Evolutionary conservation across 2,329 filamentous ascomycete species (phyloP).

Genomic region (Paecilomyces fulvus): DNA sequence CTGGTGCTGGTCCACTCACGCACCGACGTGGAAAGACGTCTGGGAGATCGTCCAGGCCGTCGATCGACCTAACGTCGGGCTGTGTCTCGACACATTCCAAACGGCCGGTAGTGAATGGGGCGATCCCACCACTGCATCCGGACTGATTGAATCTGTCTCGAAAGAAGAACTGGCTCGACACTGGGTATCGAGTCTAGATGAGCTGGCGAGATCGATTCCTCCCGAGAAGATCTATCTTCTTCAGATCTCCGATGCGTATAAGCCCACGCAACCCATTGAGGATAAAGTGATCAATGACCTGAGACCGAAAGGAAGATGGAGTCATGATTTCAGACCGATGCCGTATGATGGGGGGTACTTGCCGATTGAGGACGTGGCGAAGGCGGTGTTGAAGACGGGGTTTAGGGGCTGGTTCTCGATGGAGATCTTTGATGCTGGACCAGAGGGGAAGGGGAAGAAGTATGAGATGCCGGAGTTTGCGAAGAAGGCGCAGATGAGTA

Average conservation of each 20-base stretch:
- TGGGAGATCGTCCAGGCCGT: conserved; percentile 60
- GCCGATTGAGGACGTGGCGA: conserved; percentile 56
- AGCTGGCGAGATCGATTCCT: conserved; percentile 51
- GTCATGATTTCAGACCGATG: conserved; percentile 59
- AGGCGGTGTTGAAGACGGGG: conserved; percentile 59
- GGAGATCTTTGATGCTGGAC: conserved; percentile 59
- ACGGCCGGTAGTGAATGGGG: conserved; percentile 64
- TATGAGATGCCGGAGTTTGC: conserved; percentile 44
- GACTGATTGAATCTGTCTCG: conserved; percentile 44
- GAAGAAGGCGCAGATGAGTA: conserved; percentile 42
- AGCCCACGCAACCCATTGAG: conserved; percentile 48
- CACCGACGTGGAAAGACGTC: conserved; percentile 58
- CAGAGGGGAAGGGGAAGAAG: conserved; percentile 45
- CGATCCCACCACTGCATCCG: conserved; percentile 58
- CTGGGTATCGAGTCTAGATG: conserved; percentile 48
- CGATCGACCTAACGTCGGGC: conserved; percentile 57
- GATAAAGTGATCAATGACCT: conserved; percentile 46
- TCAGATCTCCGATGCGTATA: conserved; percentile 69
- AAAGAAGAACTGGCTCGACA: conserved; percentile 40
- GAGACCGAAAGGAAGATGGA: conserved; percentile 59
- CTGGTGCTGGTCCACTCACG: conserved; percentile 71
- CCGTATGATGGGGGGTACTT: conserved; percentile 65
- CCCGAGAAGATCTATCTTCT: conserved; percentile 64
- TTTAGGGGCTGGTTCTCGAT: conserved; percentile 60
- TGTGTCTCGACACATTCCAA: conserved; percentile 74